Conservation (phyloP, 2,329 filamentous ascomycete species). For the Fusarium pseudonygamai region DNA sequence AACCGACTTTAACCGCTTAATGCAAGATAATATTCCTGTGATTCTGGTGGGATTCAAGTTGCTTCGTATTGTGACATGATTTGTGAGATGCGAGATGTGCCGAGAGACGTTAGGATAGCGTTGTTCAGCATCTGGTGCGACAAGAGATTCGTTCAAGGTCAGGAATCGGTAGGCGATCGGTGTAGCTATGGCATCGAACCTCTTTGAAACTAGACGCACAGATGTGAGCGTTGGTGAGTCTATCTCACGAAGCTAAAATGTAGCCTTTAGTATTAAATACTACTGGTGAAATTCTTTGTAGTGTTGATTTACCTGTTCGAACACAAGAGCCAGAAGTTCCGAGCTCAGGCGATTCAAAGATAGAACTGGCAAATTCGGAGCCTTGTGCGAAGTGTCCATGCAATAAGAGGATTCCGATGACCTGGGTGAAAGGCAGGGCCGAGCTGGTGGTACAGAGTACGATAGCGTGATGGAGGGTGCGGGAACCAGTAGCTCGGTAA, state of each 20-base stretch:
- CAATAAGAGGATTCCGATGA: constrained; percentile 20
- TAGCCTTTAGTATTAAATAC: constrained; percentile 19
- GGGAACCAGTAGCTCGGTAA: constrained; percentile 35
- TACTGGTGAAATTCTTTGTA: background rate
- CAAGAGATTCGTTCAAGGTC: constrained; percentile 50
- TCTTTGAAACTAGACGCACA: constrained; percentile 51
- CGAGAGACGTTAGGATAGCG: constrained; percentile 47
- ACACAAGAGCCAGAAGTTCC: constrained; percentile 55
- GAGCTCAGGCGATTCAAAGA: constrained; percentile 50
- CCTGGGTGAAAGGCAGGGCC: constrained; percentile 11
- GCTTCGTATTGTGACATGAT: constrained; percentile 53
- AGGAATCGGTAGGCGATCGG: constrained; percentile 55
- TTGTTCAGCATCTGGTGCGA: constrained; percentile 47
- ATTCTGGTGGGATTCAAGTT: constrained; percentile 52
- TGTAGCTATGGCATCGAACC: constrained; percentile 53
- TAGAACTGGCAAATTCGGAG: constrained; percentile 4
- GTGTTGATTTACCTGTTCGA: constrained; percentile 51
- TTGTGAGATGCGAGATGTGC: constrained; percentile 52
- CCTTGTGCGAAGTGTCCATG: constrained; percentile 34
- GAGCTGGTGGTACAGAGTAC: constrained; percentile 23
- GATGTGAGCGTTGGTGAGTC: constrained; percentile 47
- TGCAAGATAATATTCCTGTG: constrained; percentile 47
- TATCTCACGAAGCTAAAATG: constrained; percentile 51
- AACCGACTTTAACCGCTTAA: constrained; percentile 51
- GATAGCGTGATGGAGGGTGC: constrained; percentile 31